phyloP scores from a whole-genome alignment of 2,329 filamentous ascomycete genomes.

The Ceratocystis papillata region DNA sequence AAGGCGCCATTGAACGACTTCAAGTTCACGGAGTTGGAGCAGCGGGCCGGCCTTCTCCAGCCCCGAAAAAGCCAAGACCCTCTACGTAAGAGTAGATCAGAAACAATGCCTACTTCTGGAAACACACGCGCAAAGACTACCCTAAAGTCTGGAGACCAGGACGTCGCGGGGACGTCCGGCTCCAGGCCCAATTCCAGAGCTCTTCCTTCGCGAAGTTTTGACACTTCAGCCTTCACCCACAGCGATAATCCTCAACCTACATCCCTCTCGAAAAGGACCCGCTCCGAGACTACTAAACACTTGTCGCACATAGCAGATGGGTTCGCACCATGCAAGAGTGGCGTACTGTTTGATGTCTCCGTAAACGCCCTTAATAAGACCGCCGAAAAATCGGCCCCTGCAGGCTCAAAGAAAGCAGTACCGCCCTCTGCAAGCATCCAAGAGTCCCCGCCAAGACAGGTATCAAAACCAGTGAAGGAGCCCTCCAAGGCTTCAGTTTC shows the following conservation, averaged over 20 bases:
- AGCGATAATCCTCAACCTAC: neutral
- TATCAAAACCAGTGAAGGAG: neutral
- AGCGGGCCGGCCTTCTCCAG: conserved; percentile 24
- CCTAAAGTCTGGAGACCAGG: neutral
- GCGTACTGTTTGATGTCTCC: conserved; percentile 13
- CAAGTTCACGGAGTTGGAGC: conserved; percentile 25
- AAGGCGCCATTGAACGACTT: neutral
- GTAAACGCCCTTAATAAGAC: conserved; percentile 14
- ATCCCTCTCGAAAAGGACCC: neutral
- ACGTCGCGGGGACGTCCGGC: neutral
- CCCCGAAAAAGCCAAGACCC: conserved; percentile 24
- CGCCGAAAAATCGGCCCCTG: neutral
- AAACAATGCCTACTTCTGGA: neutral
- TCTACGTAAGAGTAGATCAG: conserved; percentile 1
- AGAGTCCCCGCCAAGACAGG: neutral
- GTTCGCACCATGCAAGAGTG: neutral
- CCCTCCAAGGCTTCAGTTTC: neutral
- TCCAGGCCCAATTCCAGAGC: neutral
- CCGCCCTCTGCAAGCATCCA: neutral
- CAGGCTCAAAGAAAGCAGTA: neutral
- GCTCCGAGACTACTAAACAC: neutral
- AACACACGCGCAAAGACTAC: neutral
- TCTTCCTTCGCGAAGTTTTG: neutral
- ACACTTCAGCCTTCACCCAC: neutral
- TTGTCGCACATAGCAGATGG: neutral